Evolutionary conservation across 495 filamentous ascomycete species (phyloP), one percentile per base, ranked within the genome.

Genomic region (Penicillium taxi): DNA sequence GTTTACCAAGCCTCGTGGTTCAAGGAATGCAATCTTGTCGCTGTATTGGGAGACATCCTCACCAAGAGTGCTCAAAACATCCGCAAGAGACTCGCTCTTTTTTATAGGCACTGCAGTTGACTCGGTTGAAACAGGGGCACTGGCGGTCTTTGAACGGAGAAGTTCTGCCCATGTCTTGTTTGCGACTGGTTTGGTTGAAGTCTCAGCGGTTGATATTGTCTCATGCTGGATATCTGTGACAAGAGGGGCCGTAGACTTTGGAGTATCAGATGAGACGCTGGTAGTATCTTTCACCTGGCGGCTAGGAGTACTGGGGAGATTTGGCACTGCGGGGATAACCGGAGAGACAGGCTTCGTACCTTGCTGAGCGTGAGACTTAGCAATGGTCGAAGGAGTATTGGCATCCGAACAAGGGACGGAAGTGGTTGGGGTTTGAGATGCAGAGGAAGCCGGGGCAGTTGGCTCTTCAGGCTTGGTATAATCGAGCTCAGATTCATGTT

Each of bases 1-100:
- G 60, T 98, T 98, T 29, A 95, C 81, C 48, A 98, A 74, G 4
- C 91, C 91, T 32, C 93, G 73, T n/a, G 91, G 91, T 57, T 96
- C 86, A 4, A 98, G 70, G 54, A 96, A 96, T 8, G 79, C 62
- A 33, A 90, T 65, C 48, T 84, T 88, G 5, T 75, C 70, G 12
- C 56, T 65, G 36, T 70, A 73, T 26, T 70, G 67, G 26, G 67
- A 65, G 18, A 69, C 69, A 24, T 81, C 66, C 9, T 77, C 75
- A 33, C 71, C 74, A 50, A 83, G 82, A 12, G 68, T 74, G 29
- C 67, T 67, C 22, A 96, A 58, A 24, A 81, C 84, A 41, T 93
- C 82, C 3, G 77, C 79, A 31, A 93, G 52, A 24, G 84, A 80
- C 46, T 69, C 74, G 22, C 64, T 70, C 45, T 80, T 83, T 5